Evolutionary conservation across 2,329 filamentous ascomycete species (phyloP), one percentile per base, ranked within the genome.

Genomic region (Fusarium sp.): DNA sequence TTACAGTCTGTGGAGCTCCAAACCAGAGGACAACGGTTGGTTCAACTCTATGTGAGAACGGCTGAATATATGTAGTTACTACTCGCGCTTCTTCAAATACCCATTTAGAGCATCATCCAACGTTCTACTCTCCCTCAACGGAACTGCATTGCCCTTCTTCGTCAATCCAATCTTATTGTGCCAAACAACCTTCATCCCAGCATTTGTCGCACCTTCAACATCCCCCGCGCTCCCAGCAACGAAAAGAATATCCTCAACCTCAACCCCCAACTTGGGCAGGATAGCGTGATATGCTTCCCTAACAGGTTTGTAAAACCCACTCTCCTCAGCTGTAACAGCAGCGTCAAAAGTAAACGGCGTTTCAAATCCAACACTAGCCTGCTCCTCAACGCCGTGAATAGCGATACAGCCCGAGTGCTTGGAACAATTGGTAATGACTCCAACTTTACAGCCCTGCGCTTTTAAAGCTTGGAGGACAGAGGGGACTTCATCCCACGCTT

Each of bases 181-280:
- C 81, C 82, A 83, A 36, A 82, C 79, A 28, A 84, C 82, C 31
- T 54, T 79, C 81, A 84, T 83, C 0, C 83, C 83, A 3, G 77
- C 81, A 4, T 75, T 67, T 1, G 78, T 78, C 3, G 83, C 82
- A 7, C 83, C 82, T 30, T 81, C 69, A 0, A 84, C 81, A 68
- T 84, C 83, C 6, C 81, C 81, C 3, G 81, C 79, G 50, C 83
- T 85, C 11, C 83, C 82, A 0, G 82, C 82, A 30, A 83, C 81
- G 50, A 83, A 83, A 26, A 83, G 47, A 4, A 75, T 77, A 20
- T 82, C 79, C 2, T 61, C 41, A 0, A 77, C 71, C 1, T 72
- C 64, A 0, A 83, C 66, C 1, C 73, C 77, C 45, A 83, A 65
- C 20, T 38, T 53, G 2, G 70, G 65, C 7, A 84, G 62, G 8